phyloP scores from a whole-genome alignment of 306 rosid species.

The Comarum palustre region DNA sequence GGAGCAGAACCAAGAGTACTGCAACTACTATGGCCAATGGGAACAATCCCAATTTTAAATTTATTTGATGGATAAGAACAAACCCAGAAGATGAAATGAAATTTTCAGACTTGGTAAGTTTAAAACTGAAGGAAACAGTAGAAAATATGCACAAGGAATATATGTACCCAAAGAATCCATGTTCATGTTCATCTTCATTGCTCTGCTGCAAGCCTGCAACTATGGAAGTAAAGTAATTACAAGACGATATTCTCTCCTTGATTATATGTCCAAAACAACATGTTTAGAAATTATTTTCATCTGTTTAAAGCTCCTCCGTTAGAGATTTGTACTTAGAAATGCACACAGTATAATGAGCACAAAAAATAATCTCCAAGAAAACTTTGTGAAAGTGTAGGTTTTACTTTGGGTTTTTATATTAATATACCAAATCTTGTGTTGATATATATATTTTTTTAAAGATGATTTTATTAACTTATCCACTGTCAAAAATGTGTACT shows the following conservation, averaged over 20 bases:
- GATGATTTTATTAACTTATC: too few relatives aligned
- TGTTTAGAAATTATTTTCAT: too few relatives aligned
- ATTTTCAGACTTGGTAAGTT: background rate
- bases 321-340: too few relatives aligned
- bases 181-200: background rate
- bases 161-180: background rate
- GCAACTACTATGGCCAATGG: slow-evolving; percentile 1
- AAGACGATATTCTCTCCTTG: too few relatives aligned
- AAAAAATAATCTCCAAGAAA: background rate
- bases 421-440: background rate
- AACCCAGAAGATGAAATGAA: slow-evolving; percentile 1
- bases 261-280: background rate
- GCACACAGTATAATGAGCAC: background rate
- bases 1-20: slow-evolving; percentile 29
- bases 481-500: too few relatives aligned
- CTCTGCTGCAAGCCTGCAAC: background rate
- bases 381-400: background rate
- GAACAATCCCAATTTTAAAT: slow-evolving; percentile 35
- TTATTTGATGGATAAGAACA: background rate
- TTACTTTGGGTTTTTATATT: background rate
- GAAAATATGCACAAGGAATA: background rate
- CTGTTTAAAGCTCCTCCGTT: background rate
- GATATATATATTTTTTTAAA: too few relatives aligned
- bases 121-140: background rate
- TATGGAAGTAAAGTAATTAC: background rate